Evolutionary conservation across 169 alveolate species (phyloP).

Genomic region (Pseudocohnilembus persalinus): DNA sequence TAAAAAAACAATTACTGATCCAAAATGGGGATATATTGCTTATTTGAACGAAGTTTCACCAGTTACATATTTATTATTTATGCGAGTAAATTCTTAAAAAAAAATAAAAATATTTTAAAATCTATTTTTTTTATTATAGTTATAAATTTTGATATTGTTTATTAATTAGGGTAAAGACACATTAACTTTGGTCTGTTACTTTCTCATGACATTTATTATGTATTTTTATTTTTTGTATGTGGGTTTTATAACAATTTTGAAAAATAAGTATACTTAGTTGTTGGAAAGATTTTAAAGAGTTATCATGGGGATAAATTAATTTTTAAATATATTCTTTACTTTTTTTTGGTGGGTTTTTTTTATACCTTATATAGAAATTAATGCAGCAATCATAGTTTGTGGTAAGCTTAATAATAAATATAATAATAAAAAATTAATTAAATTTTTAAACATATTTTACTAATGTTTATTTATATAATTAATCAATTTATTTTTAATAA

Average conservation of each 20-base stretch:
- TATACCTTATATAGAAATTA: constrained; percentile 22
- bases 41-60: constrained; percentile 14
- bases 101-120: too few species aligned
- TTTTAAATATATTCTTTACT: constrained; percentile 12
- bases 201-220: neutral
- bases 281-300: neutral
- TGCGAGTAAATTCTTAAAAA: neutral
- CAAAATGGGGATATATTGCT: constrained; percentile 7
- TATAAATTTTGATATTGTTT: too few species aligned
- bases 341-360: constrained; percentile 19
- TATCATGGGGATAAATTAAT: neutral
- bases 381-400: constrained; percentile 9
- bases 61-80: constrained; percentile 2
- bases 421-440: neutral
- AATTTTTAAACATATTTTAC: too few species aligned
- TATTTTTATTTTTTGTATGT: constrained; percentile 18
- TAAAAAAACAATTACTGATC: neutral
- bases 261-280: neutral
- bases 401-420: neutral
- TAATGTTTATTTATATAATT: too few species aligned
- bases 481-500: too few species aligned
- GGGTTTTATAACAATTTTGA: neutral
- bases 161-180: neutral
- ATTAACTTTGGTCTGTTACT: constrained; percentile 1
- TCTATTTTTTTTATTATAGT: too few species aligned